Evolutionary conservation across 495 filamentous ascomycete genomes (phyloP).

Genomic region (Podospora comata): DNA sequence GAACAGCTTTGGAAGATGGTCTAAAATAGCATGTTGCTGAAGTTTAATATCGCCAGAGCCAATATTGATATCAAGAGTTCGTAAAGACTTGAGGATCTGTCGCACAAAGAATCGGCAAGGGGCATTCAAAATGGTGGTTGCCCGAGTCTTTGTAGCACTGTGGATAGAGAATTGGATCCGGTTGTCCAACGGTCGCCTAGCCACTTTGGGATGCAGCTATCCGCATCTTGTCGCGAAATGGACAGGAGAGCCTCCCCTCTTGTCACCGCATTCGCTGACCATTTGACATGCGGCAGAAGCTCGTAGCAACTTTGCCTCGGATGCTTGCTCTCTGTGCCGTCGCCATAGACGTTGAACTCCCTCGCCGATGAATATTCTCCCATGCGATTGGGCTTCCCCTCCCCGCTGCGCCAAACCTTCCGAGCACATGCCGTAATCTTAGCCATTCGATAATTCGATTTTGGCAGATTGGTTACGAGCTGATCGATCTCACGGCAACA

Average conservation of each 20-base stretch:
- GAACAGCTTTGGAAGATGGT: background rate
- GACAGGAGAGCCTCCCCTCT: background rate
- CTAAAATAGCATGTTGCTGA: background rate
- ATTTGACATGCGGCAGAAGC: background rate
- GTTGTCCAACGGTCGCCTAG: slow-evolving; percentile 10
- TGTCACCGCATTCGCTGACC: slow-evolving; percentile 6
- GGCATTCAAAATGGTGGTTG: background rate
- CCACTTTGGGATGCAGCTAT: slow-evolving; percentile 11
- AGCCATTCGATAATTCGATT: background rate
- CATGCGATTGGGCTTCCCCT: background rate
- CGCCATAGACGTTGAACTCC: background rate
- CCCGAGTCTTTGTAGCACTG: background rate
- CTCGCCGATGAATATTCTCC: background rate
- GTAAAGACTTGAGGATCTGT: background rate
- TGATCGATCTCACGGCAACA: background rate
- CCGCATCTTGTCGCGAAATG: slow-evolving; percentile 9
- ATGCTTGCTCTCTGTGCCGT: background rate
- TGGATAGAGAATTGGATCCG: background rate
- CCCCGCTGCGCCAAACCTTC: background rate
- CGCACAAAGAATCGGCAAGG: background rate
- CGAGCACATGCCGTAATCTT: background rate
- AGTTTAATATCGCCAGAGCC: background rate
- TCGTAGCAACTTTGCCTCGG: background rate
- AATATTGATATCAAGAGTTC: background rate
- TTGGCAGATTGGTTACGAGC: background rate